Evolutionary conservation across 179 eudicot species (phyloP), one percentile per base, ranked within the genome.

Genomic region (Corrigiola litoralis): DNA sequence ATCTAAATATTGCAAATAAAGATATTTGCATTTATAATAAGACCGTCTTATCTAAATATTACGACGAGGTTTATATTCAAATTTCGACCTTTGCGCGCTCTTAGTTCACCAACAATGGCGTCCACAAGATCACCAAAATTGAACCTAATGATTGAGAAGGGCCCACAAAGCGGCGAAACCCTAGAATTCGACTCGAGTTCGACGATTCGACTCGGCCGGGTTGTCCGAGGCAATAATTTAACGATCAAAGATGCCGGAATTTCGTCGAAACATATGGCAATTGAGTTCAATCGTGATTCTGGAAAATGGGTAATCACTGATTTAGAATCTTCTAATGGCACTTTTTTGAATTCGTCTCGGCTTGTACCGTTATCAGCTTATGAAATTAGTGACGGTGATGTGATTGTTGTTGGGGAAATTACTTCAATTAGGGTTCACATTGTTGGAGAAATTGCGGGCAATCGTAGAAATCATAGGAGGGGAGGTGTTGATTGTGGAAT

Each of bases 271-370:
- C 98, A 89, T 72, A 75, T 87, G 27, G 0, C 27, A 2, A 81
- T 89, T 59, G 58, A 62, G 38, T 82, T 72, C 65, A 75, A 76
- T 28, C 65, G 51, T 32, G 62, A 28, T 24, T 34, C 74, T 2
- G 75, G 70, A 0, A 52, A 75, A 33, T 92, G 95, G 96, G 25
- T 73, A 8, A 37, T 85, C 64, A 72, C 79, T 8, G 96, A 92
- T 60, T 73, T 89, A 10, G 88, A 69, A n/a, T 87, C 98, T 4
- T 80, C 88, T 0, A 92, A 92, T 57, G 96, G 95, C 44, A 92
- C 92, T 29, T 0, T 78, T 28, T 31, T 89, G 57, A 89, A 89
- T 65, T 67, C 70, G 10, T 1, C 40, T 21, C 11, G 28, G 40
- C 75, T 92, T 8, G 4, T 42, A 13, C 80, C 91, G 5, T 29